phyloP scores from a whole-genome alignment of 768 basidiomycete genomes.

The Rhodosporidiobolus sp. region DNA sequence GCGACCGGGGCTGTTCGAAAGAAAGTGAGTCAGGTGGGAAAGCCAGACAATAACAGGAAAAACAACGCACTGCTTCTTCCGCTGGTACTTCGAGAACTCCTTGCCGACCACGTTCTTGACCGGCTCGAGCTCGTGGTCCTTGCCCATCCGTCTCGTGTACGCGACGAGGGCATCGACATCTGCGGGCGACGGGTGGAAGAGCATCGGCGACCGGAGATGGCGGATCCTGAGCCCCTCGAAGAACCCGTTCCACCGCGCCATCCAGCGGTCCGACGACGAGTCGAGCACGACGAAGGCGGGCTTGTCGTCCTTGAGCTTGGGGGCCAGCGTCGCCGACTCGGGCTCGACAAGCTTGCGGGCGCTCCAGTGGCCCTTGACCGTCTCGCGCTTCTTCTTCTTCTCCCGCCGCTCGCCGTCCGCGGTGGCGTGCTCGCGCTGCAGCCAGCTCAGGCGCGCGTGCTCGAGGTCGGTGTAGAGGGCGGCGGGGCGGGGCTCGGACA shows the following conservation, averaged over 20 bases:
- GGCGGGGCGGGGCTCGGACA: conserved; percentile 39
- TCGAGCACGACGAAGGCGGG: conserved; percentile 37
- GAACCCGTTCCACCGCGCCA: conserved; percentile 34
- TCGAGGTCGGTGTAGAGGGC: conserved; percentile 45
- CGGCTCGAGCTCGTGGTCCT: conserved; percentile 37
- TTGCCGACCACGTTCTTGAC: conserved; percentile 42
- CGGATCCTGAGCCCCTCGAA: conserved; percentile 41
- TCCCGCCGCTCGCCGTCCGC: neutral
- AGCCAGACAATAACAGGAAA: neutral
- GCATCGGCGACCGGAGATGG: conserved; percentile 43
- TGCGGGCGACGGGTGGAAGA: conserved; percentile 43
- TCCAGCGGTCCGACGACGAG: conserved; percentile 13
- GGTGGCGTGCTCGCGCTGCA: conserved; percentile 27
- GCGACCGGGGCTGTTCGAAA: neutral
- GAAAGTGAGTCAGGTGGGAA: neutral
- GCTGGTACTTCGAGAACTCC: conserved; percentile 42
- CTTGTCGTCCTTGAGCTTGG: neutral
- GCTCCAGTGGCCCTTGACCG: conserved; percentile 32
- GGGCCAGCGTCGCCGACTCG: conserved; percentile 11
- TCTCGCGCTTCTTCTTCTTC: neutral
- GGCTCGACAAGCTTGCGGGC: conserved; percentile 19
- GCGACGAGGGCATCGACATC: conserved; percentile 43
- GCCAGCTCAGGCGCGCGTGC: conserved; percentile 44
- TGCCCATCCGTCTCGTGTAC: conserved; percentile 27
- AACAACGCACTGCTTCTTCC: conserved; percentile 34